Conservation (phyloP, 1,284 basidiomycete species). For the Sporisorium sorghi region DNA sequence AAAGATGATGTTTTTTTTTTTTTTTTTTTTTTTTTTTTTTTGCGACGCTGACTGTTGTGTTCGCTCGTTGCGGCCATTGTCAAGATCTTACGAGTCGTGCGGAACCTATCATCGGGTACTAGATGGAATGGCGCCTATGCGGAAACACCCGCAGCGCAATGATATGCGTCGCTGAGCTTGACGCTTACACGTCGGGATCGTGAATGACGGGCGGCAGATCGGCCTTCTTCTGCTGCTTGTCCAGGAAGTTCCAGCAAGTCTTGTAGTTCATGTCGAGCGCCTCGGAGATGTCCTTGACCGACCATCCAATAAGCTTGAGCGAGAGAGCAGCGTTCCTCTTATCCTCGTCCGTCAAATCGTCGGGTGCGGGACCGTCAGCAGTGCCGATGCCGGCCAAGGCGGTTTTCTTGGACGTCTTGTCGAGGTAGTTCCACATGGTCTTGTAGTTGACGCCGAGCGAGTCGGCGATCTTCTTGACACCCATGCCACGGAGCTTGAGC, state of each 20-base stretch:
- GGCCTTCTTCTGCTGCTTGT: slow-evolving; percentile 19
- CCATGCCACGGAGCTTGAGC: slow-evolving; percentile 17
- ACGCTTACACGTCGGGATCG: slow-evolving; percentile 11
- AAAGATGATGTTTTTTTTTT: too few species aligned
- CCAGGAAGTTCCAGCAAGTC: slow-evolving; percentile 15
- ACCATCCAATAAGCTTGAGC: slow-evolving; percentile 21
- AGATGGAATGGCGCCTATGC: background rate
- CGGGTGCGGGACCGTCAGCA: background rate
- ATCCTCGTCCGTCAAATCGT: slow-evolving; percentile 10
- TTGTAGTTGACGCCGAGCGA: slow-evolving; percentile 22
- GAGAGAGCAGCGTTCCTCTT: slow-evolving; percentile 18
- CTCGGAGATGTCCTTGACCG: slow-evolving; percentile 19
- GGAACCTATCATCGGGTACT: background rate
- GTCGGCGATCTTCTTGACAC: slow-evolving; percentile 16
- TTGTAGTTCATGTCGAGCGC: slow-evolving; percentile 35
- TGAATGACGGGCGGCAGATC: slow-evolving; percentile 5
- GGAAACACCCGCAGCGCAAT: background rate
- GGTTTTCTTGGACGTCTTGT: slow-evolving; percentile 8
- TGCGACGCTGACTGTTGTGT: too few species aligned
- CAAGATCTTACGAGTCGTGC: background rate
- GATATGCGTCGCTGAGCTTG: background rate
- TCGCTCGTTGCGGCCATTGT: background rate
- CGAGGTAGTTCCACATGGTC: slow-evolving; percentile 9
- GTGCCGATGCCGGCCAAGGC: slow-evolving; percentile 6
- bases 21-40: too few species aligned